Base-by-base conservation (phyloP, 2,329 filamentous ascomycete genomes). In the Salinomyces thailandicus region DNA sequence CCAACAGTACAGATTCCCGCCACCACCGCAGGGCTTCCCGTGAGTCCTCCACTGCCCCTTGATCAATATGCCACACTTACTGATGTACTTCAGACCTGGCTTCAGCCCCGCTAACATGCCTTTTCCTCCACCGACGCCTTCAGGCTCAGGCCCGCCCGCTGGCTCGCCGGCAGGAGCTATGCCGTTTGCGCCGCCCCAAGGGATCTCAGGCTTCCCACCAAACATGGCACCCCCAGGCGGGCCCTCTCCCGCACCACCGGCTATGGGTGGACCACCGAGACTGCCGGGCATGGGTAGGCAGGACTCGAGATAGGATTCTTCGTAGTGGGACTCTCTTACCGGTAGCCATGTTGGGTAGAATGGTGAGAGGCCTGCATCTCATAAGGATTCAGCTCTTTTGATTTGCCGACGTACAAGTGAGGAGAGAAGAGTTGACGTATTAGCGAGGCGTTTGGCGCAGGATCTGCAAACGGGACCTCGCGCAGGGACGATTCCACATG, bases 141-240 rank as follows among this genome's bases (percentile, higher is more conserved):
- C 35, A 29, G 29, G 27, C 14, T n/a, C 7, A 9, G 22, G 22
- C n/a, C 22, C 22, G 22, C 22, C 22, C 15, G 41, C 35, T 17
- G 39, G 38, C 35, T 43, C 44, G 18, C 42, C 44, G 11, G 41
- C 37, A 14, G 46, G 40, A 2, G 46, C 44, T 6, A 45, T 53
- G 46, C 48, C 50, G 3, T 52, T 51, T 39, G 60, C 61, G 18
- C 61, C 62, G 13, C 61, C 61, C 12, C 41, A 44, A 11, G 37
- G 31, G 8, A 42, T 46, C 40, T 19, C 32, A 12, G 14, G 5
- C 37, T 45, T 28, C 39, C 44, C 27, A 30, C 44, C 44, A 2
- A 40, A 42, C 24, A 41, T 47, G 35, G 36, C 39, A 8, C 39
- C 38, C 20, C 43, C 35, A n/a, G 44, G 44, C 17, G 48, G 47